Conservation (phyloP, 345 rosid genomes). For the Acer yangbiense region DNA sequence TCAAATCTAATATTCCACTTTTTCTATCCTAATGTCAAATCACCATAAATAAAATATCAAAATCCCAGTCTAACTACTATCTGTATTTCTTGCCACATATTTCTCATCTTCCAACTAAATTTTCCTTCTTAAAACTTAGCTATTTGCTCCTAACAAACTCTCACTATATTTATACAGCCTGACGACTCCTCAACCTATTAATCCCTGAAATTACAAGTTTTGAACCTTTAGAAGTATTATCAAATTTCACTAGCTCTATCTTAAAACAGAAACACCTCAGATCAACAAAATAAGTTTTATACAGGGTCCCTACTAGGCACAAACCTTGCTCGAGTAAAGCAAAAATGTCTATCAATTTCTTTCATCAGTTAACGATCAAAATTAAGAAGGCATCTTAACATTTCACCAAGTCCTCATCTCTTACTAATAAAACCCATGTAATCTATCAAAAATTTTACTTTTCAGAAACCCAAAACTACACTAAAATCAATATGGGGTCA, state of each 20-base stretch:
- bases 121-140: neutral
- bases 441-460: neutral
- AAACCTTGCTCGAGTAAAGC: neutral
- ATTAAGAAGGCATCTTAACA: neutral
- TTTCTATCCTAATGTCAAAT: too few species aligned
- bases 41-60: too few species aligned
- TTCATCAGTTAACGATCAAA: neutral
- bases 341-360: neutral
- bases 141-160: neutral
- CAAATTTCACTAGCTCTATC: neutral
- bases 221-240: neutral
- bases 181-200: neutral
- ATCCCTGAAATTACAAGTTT: neutral
- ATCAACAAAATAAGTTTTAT: neutral
- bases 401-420: neutral
- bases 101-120: too few species aligned
- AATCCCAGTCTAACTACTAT: too few species aligned
- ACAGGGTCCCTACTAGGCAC: neutral
- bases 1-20: too few species aligned
- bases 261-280: neutral
- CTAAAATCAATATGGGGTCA: neutral
- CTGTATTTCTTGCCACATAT: too few species aligned
- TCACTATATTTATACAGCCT: neutral
- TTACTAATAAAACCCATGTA: neutral
- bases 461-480: neutral